phyloP scores from a whole-genome alignment of 768 basidiomycete genomes.

The Naganishia vishniacii region DNA sequence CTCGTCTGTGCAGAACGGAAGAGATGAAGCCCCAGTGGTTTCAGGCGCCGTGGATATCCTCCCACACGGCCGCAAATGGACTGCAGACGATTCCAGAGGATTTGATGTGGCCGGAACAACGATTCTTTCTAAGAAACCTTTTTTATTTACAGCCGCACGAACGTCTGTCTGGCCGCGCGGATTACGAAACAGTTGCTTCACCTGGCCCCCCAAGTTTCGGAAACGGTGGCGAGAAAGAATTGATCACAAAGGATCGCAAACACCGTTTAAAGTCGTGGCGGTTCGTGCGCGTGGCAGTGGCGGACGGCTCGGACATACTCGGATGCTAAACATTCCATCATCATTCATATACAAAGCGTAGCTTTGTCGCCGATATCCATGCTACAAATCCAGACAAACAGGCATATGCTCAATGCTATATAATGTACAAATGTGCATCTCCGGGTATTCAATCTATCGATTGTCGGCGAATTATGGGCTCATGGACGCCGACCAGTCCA shows the following conservation, averaged over 20 bases:
- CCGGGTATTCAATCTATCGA: background rate
- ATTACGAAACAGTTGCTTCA: background rate
- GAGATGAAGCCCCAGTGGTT: constrained; percentile 88
- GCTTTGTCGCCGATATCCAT: constrained; percentile 2
- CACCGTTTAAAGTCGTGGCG: constrained; percentile 4
- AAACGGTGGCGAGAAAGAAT: background rate
- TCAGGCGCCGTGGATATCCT: constrained; percentile 39
- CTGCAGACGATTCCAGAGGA: background rate
- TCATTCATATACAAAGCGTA: constrained; percentile 3
- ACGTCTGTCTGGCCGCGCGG: background rate
- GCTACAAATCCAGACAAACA: constrained; percentile 1
- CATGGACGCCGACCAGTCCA: constrained; percentile 5
- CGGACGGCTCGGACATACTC: background rate
- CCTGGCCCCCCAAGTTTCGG: too few relatives aligned
- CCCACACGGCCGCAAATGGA: background rate
- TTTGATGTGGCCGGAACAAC: constrained; percentile 7
- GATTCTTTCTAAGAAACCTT: background rate
- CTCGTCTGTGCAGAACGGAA: constrained; percentile 58
- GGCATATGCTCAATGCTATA: background rate
- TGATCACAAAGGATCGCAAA: background rate
- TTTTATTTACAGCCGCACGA: background rate
- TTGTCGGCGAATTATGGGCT: background rate
- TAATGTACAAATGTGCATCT: constrained; percentile 4
- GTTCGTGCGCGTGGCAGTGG: background rate
- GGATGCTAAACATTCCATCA: background rate